These are phyloP conservation scores for Dalbergia cochinchinensis DNA, from an alignment of 306 rosid genomes.

Conservation along the genomic window DNA sequence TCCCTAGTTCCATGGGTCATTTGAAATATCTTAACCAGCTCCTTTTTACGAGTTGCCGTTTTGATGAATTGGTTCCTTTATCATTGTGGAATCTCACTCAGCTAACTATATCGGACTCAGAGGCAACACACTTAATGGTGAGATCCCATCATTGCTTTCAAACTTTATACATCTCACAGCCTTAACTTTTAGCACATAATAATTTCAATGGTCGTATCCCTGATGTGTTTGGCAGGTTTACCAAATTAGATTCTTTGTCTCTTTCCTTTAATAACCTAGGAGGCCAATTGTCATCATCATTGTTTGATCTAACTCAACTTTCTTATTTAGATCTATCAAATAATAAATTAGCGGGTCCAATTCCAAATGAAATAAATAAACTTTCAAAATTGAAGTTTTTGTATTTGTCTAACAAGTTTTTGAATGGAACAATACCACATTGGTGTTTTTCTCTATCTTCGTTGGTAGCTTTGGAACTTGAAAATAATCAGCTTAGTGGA, in stretches of 20 bases:
- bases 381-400: neutral
- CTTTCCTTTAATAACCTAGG: neutral
- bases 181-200: neutral
- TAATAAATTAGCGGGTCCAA: neutral
- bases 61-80: neutral
- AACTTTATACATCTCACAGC: slow-evolving; percentile 12
- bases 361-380: too few species aligned
- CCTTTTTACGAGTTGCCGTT: neutral
- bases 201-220: slow-evolving; percentile 16
- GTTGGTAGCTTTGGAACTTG: too few species aligned
- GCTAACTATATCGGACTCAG: neutral
- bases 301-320: slow-evolving; percentile 11
- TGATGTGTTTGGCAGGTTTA: neutral
- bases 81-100: slow-evolving; percentile 37
- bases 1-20: neutral
- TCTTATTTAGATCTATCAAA: neutral
- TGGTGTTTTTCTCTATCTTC: too few species aligned
- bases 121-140: slow-evolving; percentile 6
- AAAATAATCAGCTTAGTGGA: too few species aligned
- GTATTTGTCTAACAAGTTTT: neutral
- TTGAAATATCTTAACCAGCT: neutral
- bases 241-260: neutral
- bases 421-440: too few species aligned
- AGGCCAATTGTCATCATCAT: neutral
- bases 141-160: slow-evolving; percentile 3